phyloP scores from a whole-genome alignment of 140 eudicot species.

The Ambrosia hybrid region DNA sequence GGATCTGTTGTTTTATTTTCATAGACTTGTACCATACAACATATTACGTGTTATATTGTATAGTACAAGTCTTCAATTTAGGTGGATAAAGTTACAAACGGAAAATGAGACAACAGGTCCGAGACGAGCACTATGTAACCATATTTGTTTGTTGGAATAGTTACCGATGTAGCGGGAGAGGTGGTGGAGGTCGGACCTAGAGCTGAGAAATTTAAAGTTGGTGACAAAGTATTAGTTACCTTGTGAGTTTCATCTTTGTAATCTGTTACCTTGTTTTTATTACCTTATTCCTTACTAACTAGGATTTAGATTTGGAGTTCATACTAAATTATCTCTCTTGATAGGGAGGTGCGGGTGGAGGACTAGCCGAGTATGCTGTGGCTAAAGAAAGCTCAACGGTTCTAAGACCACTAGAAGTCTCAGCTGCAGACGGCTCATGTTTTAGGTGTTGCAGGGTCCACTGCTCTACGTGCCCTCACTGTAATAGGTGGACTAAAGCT shows the following conservation, averaged over 20 bases:
- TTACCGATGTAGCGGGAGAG: conserved; percentile 79
- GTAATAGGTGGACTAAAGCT: conserved; percentile 53
- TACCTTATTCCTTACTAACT: background rate
- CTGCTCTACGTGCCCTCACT: conserved; percentile 63
- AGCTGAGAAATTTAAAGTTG: conserved; percentile 57
- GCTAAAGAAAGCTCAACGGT: conserved; percentile 52
- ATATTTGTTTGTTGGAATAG: conserved; percentile 42
- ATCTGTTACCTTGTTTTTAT: background rate
- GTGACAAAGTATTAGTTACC: conserved; percentile 70
- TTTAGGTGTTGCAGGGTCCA: conserved; percentile 62
- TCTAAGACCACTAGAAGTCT: conserved; percentile 64
- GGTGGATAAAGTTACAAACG: no score
- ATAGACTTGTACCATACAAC: no score
- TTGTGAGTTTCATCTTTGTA: conserved; percentile 35
- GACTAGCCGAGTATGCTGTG: conserved; percentile 65
- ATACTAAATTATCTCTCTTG: background rate
- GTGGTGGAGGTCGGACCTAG: conserved; percentile 63
- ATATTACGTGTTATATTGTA: no score
- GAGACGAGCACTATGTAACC: no score
- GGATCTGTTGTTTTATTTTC: no score
- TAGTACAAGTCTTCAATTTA: no score
- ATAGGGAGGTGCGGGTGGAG: conserved; percentile 63
- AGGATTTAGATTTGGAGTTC: background rate
- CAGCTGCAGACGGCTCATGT: conserved; percentile 65
- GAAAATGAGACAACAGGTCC: no score